A percentile compares a stretch with the other conserved stretches of the same genome.
phyloP scores from a whole-genome alignment of 2,329 filamentous ascomycete genomes.

The Coniella vitis region DNA sequence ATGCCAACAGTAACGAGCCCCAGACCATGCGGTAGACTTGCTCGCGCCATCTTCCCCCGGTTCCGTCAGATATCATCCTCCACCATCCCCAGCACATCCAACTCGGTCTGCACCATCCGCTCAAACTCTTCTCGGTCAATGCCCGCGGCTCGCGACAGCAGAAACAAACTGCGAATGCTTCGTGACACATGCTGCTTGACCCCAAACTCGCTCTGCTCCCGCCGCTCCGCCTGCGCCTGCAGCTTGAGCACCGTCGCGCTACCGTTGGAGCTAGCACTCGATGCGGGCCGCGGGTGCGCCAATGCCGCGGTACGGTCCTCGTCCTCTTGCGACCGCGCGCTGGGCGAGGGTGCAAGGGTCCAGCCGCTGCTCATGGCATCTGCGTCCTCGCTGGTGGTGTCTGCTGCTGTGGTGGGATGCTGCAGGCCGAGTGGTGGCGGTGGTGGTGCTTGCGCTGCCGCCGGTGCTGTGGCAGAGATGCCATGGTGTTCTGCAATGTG shows the following conservation, averaged over 20 bases:
- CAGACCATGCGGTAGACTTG: too few relatives aligned
- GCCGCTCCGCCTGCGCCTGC: slow-evolving; percentile 47
- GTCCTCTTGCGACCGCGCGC: slow-evolving; percentile 31
- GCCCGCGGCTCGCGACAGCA: slow-evolving; percentile 62
- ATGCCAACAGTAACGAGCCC: too few relatives aligned
- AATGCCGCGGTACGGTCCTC: slow-evolving; percentile 32
- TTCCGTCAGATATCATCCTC: slow-evolving; percentile 41
- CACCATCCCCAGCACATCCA: slow-evolving; percentile 63
- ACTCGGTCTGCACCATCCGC: slow-evolving; percentile 61
- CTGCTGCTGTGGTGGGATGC: slow-evolving; percentile 19
- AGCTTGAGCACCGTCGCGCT: slow-evolving; percentile 55
- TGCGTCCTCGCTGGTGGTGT: slow-evolving; percentile 20
- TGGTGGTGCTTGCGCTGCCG: not conserved
- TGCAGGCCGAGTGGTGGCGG: slow-evolving; percentile 29
- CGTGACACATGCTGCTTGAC: slow-evolving; percentile 75
- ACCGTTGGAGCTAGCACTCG: slow-evolving; percentile 50
- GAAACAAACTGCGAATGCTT: slow-evolving; percentile 69
- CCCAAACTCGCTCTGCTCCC: slow-evolving; percentile 61
- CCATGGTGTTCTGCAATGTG: slow-evolving; percentile 31
- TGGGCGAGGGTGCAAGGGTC: slow-evolving; percentile 34
- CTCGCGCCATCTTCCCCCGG: not conserved
- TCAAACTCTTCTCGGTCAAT: slow-evolving; percentile 73
- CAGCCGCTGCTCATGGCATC: slow-evolving; percentile 34
- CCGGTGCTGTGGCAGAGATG: slow-evolving; percentile 21
- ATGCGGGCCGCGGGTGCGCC: slow-evolving; percentile 51